These are phyloP conservation scores for Cystofilobasidium ferigula DNA, from an alignment of 768 basidiomycete genomes.

Conservation along the genomic window DNA sequence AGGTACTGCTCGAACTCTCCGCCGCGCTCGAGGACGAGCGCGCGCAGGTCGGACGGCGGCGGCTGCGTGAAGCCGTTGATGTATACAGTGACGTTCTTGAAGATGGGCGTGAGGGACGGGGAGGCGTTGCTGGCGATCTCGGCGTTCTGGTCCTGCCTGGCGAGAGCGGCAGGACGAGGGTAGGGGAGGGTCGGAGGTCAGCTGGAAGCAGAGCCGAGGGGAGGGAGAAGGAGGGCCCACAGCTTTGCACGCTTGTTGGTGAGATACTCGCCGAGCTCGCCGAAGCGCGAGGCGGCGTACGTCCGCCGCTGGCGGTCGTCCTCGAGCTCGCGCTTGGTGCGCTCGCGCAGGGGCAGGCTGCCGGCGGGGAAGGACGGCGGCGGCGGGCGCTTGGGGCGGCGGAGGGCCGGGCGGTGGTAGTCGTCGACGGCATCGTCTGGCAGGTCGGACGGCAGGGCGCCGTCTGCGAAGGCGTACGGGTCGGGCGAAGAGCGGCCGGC, in stretches of 20 bases:
- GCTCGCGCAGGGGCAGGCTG: not conserved
- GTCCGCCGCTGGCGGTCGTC: constrained; percentile 20
- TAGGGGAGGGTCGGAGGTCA: not conserved
- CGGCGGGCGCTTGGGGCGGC: not conserved
- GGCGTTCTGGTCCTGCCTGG: constrained; percentile 37
- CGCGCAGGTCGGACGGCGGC: constrained; percentile 69
- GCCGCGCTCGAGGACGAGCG: constrained; percentile 69
- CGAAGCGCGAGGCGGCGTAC: constrained; percentile 71
- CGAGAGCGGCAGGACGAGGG: too few relatives aligned
- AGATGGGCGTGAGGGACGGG: constrained; percentile 43
- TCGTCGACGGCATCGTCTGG: too few relatives aligned
- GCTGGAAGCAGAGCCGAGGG: constrained; percentile 25
- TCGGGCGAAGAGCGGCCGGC: too few relatives aligned
- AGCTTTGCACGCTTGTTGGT: constrained; percentile 78
- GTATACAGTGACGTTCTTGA: constrained; percentile 66
- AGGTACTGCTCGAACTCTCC: constrained; percentile 76
- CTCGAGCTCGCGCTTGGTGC: constrained; percentile 3
- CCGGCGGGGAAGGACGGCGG: not conserved
- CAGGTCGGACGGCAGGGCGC: too few relatives aligned
- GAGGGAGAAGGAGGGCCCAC: constrained; percentile 49
- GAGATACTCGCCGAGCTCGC: constrained; percentile 81
- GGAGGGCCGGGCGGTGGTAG: too few relatives aligned
- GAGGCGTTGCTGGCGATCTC: constrained; percentile 32
- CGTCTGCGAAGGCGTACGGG: too few relatives aligned
- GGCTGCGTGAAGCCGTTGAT: constrained; percentile 86